Base-by-base conservation (phyloP, 306 rosid species). In the Mucuna pruriens region DNA sequence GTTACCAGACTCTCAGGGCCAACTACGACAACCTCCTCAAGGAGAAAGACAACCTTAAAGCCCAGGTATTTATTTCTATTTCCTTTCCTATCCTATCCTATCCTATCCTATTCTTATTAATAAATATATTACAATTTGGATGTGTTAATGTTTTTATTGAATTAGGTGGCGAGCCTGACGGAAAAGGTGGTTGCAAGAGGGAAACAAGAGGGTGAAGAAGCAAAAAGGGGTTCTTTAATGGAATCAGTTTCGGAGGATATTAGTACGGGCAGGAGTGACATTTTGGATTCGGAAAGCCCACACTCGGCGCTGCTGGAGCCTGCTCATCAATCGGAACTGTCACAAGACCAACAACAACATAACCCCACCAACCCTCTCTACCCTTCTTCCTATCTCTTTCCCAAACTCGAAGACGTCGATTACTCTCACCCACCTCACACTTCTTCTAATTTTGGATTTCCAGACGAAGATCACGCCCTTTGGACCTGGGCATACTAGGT, bases 291-390 rank as follows among this genome's bases (percentile, higher is more conserved):
- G 9, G 97, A 85, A 6, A 93, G 97, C 79, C 85, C 95, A n/a
- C 88, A 80, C 78, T 88, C 97, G 48, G 65, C 96, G 15, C 45
- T 88, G 58, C 60, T 89, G 11, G 96, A 87, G 33, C 73, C 75
- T 9, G 85, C 87, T 19, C 94, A 92, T 12, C 95, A 91, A 61
- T 94, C 95, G 0, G 98, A 94, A 54, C 44, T 80, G 31, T 92
- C 97, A 52, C 97, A 94, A 39, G 98, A 92, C 20, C 97, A 92
- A 80, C 94, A 92, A 80, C 94, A 91, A 54, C 97, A 90, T 20
- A 91, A 87, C 85, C 33, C 83, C 17, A 87, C 74, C 85, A 83
- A 71, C 25, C 77, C 9, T 81, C 76, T 90, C 3, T 87, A 90
- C 76, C 93, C 89, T 69, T 42, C 89, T 69, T 42, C 89, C 0